Base-by-base conservation (phyloP, 148 eudicot species). In the Camellia lanceoleosa region DNA sequence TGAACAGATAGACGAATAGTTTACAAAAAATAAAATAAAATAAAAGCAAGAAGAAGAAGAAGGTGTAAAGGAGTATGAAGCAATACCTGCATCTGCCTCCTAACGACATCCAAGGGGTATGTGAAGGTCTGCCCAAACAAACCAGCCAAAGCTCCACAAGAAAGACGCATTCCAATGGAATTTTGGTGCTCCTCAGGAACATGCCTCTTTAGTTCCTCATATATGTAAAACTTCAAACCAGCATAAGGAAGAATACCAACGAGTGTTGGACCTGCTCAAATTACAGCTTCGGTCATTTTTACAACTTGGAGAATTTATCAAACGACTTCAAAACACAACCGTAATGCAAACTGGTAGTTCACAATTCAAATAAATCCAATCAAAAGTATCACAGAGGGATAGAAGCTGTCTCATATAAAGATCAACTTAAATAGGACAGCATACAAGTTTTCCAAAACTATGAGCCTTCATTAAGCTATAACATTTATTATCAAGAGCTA, bases 131-230 rank as follows among this genome's bases (percentile, higher is more conserved):
- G 99, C 38, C 98, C 99, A 68, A 97, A 88, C 81, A 97, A 90
- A 82, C 99, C 99, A 81, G 98, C 99, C 78, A 97, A 78, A 80
- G 97, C 99, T 84, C 99, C 99, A 87, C 99, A 97, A 10, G 95
- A 89, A 84, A 97, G 90, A n/a, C 92, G 89, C 89, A 97, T 90
- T 71, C 84, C 15, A 66, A 94, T 92, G 20, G 99, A 92, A 8
- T 85, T 92, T 68, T 90, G 95, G 71, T 91, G 94, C 79, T 97
- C 99, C 89, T 94, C 99, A 71, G 99, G 97, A 75, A 97, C 97
- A 71, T 83, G 90, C 77, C 94, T 87, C 80, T 97, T 97, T 11
- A 97, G 97, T 84, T 97, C 94, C 89, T 97, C 99, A 18, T 97
- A 97, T 11, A 97, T 87, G 82, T 97, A 97, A 80, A 97, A 97